Conservation (phyloP, 805 yeast genomes). For the Teunomyces tritomae region DNA sequence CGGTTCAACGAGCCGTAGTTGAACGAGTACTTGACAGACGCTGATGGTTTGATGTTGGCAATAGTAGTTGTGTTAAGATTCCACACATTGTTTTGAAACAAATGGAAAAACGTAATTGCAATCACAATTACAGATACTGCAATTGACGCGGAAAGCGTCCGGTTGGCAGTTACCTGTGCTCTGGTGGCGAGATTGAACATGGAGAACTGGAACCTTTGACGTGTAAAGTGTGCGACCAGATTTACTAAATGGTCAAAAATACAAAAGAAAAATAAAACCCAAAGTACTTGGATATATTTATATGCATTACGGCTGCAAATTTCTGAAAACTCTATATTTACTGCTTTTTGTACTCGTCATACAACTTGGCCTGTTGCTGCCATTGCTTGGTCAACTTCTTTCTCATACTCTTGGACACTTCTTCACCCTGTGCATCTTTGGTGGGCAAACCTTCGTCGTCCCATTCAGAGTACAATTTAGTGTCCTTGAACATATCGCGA, state of each 20-base stretch:
- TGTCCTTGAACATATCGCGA: conserved; percentile 64
- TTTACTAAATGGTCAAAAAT: not conserved
- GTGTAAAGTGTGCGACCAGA: not conserved
- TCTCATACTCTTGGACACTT: conserved; percentile 76
- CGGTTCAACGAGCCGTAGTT: conserved; percentile 66
- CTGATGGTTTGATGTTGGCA: conserved; percentile 33
- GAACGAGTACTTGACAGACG: conserved; percentile 52
- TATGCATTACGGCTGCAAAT: not conserved
- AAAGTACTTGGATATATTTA: not conserved
- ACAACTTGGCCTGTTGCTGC: conserved; percentile 78
- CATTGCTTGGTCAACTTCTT: conserved; percentile 80
- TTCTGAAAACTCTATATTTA: not conserved
- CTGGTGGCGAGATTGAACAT: conserved; percentile 37
- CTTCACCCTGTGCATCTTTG: conserved; percentile 73
- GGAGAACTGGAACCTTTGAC: not conserved
- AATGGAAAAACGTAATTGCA: conserved; percentile 47
- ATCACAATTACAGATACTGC: conserved; percentile 48
- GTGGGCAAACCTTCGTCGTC: conserved; percentile 85
- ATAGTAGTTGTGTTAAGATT: conserved; percentile 35
- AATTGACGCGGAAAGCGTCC: conserved; percentile 50
- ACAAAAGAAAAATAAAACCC: not conserved
- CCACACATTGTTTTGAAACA: conserved; percentile 46
- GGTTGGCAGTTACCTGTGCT: conserved; percentile 51
- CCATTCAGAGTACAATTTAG: conserved; percentile 62
- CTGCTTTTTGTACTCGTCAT: conserved; percentile 53